Conservation (phyloP, 2,329 filamentous ascomycete genomes). For the Penicillium capsulatum region DNA sequence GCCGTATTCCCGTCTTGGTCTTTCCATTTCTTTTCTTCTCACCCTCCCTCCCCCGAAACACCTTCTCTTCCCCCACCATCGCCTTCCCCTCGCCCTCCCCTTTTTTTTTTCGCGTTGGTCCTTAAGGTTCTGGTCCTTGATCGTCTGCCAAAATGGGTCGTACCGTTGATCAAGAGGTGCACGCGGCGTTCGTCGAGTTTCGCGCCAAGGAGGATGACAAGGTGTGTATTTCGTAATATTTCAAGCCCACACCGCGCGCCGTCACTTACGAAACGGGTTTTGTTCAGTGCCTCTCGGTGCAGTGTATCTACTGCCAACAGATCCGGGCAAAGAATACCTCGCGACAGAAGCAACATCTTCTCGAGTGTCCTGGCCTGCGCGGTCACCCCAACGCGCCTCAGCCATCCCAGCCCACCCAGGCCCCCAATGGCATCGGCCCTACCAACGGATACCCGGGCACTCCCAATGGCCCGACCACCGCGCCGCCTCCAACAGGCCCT, state of each 20-base stretch:
- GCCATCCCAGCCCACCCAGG: conserved; percentile 37
- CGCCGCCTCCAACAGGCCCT: conserved; percentile 30
- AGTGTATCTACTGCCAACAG: conserved; percentile 53
- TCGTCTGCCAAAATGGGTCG: conserved; percentile 44
- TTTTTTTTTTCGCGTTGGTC: neutral
- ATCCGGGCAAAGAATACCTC: conserved; percentile 52
- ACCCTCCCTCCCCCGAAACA: conserved; percentile 14
- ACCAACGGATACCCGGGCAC: conserved; percentile 44
- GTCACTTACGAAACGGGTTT: conserved; percentile 32
- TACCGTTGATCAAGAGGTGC: conserved; percentile 51
- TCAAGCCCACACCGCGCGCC: conserved; percentile 27
- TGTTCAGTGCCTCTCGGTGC: conserved; percentile 48
- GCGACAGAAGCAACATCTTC: conserved; percentile 50
- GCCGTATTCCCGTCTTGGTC: conserved; percentile 23
- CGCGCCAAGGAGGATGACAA: conserved; percentile 52
- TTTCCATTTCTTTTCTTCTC: conserved; percentile 21
- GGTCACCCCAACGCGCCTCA: conserved; percentile 45
- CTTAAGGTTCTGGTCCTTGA: conserved; percentile 17
- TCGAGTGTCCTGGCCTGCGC: conserved; percentile 48
- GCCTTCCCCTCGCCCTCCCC: conserved; percentile 9
- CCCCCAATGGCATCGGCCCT: conserved; percentile 39
- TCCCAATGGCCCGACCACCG: conserved; percentile 36
- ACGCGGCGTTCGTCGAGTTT: conserved; percentile 52
- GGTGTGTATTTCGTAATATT: conserved; percentile 46
- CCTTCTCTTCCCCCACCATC: conserved; percentile 8